Conservation (phyloP, 805 yeast species). For the Candida krabiensis region DNA sequence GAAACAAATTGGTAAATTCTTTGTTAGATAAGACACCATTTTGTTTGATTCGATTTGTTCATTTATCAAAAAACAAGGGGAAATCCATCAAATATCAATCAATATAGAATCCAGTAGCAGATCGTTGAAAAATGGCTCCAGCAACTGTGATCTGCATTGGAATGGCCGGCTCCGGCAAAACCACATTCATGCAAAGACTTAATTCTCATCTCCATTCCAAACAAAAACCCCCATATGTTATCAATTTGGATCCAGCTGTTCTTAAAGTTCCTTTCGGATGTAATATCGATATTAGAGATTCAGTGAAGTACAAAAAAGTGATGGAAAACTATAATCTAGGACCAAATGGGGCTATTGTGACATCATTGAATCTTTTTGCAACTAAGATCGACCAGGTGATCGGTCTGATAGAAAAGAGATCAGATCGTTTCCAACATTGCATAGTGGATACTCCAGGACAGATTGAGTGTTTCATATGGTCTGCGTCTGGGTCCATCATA, state of each 20-base stretch:
- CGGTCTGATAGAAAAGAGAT: slow-evolving; percentile 75
- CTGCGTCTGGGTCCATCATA: slow-evolving; percentile 94
- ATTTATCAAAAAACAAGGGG: no score
- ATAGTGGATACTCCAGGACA: slow-evolving; percentile 98
- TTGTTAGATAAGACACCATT: no score
- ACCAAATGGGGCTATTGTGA: slow-evolving; percentile 98
- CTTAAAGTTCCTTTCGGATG: slow-evolving; percentile 90
- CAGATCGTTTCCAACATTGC: slow-evolving; percentile 59
- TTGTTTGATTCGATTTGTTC: no score
- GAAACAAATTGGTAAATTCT: no score
- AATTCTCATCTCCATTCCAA: slow-evolving; percentile 82
- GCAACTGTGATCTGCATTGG: slow-evolving; percentile 41
- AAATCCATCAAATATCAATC: no score
- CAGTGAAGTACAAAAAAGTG: slow-evolving; percentile 91
- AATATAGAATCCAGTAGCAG: no score
- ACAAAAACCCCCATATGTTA: slow-evolving; percentile 80
- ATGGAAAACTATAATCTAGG: slow-evolving; percentile 95
- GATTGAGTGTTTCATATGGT: slow-evolving; percentile 98
- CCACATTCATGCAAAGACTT: slow-evolving; percentile 94
- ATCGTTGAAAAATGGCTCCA: slow-evolving; percentile 30
- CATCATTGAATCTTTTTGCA: slow-evolving; percentile 86
- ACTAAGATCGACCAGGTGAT: slow-evolving; percentile 97
- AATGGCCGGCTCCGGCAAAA: slow-evolving; percentile 80
- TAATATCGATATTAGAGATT: slow-evolving; percentile 93
- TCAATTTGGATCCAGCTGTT: slow-evolving; percentile 96